Percentiles rank a stretch among this genome's conserved stretches.
Conservation (phyloP, 495 filamentous ascomycete genomes). For the Penicillium lagena region DNA sequence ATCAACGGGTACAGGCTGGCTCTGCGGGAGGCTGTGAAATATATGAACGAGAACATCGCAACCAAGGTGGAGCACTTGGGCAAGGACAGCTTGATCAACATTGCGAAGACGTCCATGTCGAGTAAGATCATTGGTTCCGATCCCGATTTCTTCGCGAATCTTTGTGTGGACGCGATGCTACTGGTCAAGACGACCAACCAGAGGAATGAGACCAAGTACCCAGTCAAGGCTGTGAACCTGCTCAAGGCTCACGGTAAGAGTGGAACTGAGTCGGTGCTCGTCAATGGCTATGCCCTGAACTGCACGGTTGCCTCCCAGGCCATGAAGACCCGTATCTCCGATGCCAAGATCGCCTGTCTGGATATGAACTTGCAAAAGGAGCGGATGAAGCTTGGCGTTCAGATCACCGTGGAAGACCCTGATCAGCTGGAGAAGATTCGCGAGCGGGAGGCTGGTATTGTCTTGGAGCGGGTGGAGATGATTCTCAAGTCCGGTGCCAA, state of each 20-base stretch:
- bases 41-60: conserved; percentile 97
- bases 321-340: conserved; percentile 87
- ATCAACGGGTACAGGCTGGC: conserved; percentile 97
- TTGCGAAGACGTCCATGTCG: conserved; percentile 98
- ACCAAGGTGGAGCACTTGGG: conserved; percentile 89
- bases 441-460: conserved; percentile 83
- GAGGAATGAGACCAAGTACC: conserved; percentile 87
- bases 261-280: conserved; percentile 77
- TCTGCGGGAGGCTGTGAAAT: conserved; percentile 92
- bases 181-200: conserved; percentile 90
- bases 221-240: conserved; percentile 97
- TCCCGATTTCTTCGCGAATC: conserved; percentile 93
- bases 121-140: conserved; percentile 97
- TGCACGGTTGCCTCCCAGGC: conserved; percentile 98
- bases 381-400: conserved; percentile 97
- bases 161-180: conserved; percentile 95
- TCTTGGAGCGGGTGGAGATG: conserved; percentile 92
- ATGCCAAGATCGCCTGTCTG: conserved; percentile 94
- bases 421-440: conserved; percentile 96
- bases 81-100: conserved; percentile 82
- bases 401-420: conserved; percentile 96
- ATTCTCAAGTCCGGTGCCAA: conserved; percentile 97
- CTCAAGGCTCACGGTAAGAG: conserved; percentile 97
- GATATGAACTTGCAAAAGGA: conserved; percentile 99
- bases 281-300: conserved; percentile 96